These are phyloP conservation scores for Syzygium malaccense DNA, from an alignment of 441 rosid genomes.

Conservation along the genomic window DNA sequence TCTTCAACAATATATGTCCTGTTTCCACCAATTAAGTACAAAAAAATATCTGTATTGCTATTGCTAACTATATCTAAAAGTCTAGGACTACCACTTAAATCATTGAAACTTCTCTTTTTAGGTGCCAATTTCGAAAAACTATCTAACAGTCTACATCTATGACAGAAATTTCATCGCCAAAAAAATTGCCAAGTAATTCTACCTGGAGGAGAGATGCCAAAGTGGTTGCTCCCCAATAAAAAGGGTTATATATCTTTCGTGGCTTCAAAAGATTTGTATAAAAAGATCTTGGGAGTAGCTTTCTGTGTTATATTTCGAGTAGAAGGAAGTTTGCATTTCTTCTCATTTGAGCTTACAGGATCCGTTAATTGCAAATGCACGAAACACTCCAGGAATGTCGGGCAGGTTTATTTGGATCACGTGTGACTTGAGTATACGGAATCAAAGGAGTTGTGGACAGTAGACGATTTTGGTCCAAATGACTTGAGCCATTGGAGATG, in stretches of 20 bases:
- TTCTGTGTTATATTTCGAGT: background rate
- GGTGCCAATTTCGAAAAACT: background rate
- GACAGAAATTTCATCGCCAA: background rate
- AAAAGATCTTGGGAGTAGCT: background rate
- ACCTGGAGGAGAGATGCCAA: background rate
- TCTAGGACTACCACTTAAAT: background rate
- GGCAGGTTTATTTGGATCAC: background rate
- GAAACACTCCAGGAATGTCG: accelerated
- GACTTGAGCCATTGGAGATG: accelerated
- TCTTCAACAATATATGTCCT: background rate
- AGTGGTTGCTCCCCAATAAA: background rate
- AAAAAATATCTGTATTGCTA: background rate
- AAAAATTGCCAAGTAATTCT: accelerated
- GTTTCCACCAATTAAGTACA: background rate
- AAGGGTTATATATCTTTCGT: background rate
- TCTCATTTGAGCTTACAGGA: background rate
- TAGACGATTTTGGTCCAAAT: background rate
- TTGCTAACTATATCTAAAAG: background rate
- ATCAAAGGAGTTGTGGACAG: background rate
- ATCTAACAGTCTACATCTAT: background rate
- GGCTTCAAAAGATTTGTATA: background rate
- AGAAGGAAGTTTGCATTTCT: accelerated
- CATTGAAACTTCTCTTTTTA: background rate
- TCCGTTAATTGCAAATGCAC: background rate
- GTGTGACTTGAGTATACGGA: background rate